A percentile compares a stretch with the other conserved stretches of the same genome.
These are phyloP conservation scores for Termitomyces sp. DNA, from an alignment of 768 basidiomycete species.

Conservation along the genomic window DNA sequence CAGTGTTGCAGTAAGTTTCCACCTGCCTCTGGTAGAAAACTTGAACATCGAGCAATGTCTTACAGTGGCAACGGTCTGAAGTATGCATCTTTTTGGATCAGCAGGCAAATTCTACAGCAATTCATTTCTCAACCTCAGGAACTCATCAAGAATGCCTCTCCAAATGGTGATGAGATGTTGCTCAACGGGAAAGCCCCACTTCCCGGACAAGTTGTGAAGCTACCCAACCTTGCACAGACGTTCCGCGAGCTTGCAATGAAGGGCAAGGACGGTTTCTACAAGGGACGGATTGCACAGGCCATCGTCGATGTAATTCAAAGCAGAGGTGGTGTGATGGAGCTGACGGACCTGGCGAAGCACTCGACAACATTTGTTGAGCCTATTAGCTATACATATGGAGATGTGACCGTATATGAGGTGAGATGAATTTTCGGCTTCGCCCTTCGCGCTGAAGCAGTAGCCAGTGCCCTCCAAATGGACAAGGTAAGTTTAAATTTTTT, in stretches of 20 bases:
- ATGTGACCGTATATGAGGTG: conserved; percentile 91
- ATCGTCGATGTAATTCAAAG: conserved; percentile 82
- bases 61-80: conserved; percentile 57
- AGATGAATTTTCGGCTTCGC: background rate
- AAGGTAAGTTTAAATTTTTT: conserved; percentile 44
- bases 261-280: conserved; percentile 93
- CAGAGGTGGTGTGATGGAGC: conserved; percentile 89
- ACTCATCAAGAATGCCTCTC: conserved; percentile 77
- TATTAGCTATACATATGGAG: conserved; percentile 83
- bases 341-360: conserved; percentile 89
- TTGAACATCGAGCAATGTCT: background rate
- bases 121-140: conserved; percentile 26
- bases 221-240: conserved; percentile 79
- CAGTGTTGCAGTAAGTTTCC: conserved; percentile 43
- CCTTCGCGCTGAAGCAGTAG: background rate
- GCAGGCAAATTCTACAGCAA: conserved; percentile 1
- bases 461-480: conserved; percentile 91
- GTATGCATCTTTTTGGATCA: conserved; percentile 18
- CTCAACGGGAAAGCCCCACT: conserved; percentile 78
- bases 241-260: conserved; percentile 75
- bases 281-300: conserved; percentile 83
- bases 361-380: conserved; percentile 78
- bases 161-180: conserved; percentile 83
- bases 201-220: conserved; percentile 77
- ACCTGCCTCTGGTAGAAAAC: conserved; percentile 1